These are phyloP conservation scores for Onygenales sp. DNA, from an alignment of 2,329 filamentous ascomycete species.

Conservation along the genomic window DNA sequence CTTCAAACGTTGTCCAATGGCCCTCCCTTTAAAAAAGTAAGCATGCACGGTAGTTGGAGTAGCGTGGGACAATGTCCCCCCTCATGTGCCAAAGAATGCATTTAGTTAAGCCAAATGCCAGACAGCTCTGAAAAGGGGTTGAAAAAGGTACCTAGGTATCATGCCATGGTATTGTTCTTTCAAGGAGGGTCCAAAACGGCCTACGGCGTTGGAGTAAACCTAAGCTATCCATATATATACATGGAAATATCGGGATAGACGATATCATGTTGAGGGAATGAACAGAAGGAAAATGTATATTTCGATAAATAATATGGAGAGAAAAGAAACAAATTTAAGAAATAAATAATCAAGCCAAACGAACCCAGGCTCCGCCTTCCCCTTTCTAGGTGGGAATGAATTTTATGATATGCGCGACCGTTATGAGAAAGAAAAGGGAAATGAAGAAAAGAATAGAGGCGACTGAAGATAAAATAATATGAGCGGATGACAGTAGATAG, in stretches of 20 bases:
- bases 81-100: too few relatives aligned
- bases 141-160: too few relatives aligned
- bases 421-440: neutral
- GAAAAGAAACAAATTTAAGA: neutral
- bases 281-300: neutral
- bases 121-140: too few relatives aligned
- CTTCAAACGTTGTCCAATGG: too few relatives aligned
- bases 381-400: neutral
- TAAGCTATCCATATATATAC: neutral
- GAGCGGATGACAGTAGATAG: neutral
- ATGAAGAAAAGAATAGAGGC: neutral
- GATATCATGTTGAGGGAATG: neutral
- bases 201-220: too few relatives aligned
- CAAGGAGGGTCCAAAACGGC: too few relatives aligned
- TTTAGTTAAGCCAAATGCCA: too few relatives aligned
- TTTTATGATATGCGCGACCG: neutral
- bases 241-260: neutral
- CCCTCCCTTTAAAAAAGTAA: too few relatives aligned
- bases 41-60: too few relatives aligned
- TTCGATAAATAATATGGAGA: neutral
- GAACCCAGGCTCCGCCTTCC: too few relatives aligned
- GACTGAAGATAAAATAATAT: neutral
- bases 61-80: too few relatives aligned
- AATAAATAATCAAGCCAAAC: neutral
- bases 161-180: too few relatives aligned